Evolutionary conservation across 306 rosid genomes (phyloP).

Genomic region (Corylus avellana): DNA sequence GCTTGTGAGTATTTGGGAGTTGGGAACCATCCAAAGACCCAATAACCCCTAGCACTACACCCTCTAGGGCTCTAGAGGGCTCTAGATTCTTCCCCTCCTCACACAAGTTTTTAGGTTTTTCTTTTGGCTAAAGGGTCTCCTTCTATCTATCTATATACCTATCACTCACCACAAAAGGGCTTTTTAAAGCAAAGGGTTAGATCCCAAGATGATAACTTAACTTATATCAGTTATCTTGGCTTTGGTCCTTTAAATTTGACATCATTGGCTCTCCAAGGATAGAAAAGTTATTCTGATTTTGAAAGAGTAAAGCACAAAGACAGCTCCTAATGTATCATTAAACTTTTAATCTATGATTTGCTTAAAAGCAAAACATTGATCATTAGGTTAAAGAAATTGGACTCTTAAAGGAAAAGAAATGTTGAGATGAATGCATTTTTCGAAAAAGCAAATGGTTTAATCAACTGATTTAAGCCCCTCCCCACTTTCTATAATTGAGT

Average conservation of each 20-base stretch:
- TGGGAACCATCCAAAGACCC: conserved; percentile 39
- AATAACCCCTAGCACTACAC: conserved; percentile 35
- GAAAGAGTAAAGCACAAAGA: conserved; percentile 40
- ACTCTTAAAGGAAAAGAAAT: conserved; percentile 31
- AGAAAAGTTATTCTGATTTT: conserved; percentile 42
- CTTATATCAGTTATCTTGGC: conserved; percentile 40
- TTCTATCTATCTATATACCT: neutral
- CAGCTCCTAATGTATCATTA: conserved; percentile 27
- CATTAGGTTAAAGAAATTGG: conserved; percentile 24
- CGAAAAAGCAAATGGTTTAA: conserved; percentile 15
- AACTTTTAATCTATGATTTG: conserved; percentile 26
- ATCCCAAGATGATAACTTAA: conserved; percentile 60
- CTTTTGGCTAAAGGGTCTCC: conserved; percentile 30
- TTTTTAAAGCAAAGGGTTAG: conserved; percentile 46
- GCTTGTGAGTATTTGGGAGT: conserved; percentile 27
- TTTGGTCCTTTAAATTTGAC: conserved; percentile 15
- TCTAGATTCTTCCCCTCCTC: conserved; percentile 51
- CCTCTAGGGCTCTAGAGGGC: neutral
- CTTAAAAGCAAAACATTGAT: conserved; percentile 9
- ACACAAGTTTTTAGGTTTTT: conserved; percentile 20
- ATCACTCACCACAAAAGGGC: neutral
- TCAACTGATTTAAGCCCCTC: neutral
- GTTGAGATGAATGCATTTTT: conserved; percentile 37
- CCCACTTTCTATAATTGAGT: neutral
- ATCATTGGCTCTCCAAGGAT: conserved; percentile 40